phyloP scores from a whole-genome alignment of 805 yeast genomes.

The Metschnikowia lochheadii region DNA sequence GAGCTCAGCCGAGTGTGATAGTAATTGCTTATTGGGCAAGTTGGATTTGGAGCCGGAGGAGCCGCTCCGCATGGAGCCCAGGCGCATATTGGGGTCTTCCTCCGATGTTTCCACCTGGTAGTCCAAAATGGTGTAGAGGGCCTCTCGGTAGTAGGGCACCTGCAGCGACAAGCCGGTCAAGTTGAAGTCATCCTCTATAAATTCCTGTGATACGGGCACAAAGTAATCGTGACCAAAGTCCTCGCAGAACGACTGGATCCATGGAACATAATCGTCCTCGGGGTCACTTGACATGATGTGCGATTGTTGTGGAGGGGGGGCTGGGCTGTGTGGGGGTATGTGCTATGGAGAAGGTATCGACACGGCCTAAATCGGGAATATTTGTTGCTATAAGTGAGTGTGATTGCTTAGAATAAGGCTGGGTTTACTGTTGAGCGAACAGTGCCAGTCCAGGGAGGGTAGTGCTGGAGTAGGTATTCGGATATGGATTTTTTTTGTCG shows the following conservation, averaged over 20 bases:
- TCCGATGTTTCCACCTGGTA: slow-evolving; percentile 56
- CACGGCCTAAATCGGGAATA: no score
- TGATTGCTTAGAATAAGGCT: background rate
- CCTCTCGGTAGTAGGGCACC: slow-evolving; percentile 89
- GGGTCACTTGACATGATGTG: slow-evolving; percentile 36
- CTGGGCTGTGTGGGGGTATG: background rate
- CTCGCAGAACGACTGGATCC: slow-evolving; percentile 80
- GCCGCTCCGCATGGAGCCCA: background rate
- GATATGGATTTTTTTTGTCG: slow-evolving; percentile 3
- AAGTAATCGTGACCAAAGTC: slow-evolving; percentile 84
- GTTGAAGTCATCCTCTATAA: slow-evolving; percentile 95
- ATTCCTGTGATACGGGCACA: slow-evolving; percentile 87
- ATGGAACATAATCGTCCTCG: slow-evolving; percentile 61
- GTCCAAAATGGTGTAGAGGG: slow-evolving; percentile 85
- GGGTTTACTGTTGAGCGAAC: background rate
- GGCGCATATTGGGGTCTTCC: slow-evolving; percentile 20
- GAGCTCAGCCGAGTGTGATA: slow-evolving; percentile 88
- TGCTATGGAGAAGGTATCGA: no score
- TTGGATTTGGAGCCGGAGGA: slow-evolving; percentile 38
- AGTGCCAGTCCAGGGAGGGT: background rate
- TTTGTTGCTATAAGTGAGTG: background rate
- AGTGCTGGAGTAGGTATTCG: background rate
- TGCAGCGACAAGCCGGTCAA: slow-evolving; percentile 81
- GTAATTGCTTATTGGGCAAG: slow-evolving; percentile 64
- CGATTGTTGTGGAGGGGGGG: background rate